These are phyloP conservation scores for Cladosporium sp. DNA, from an alignment of 2,329 filamentous ascomycete genomes.

Conservation along the genomic window DNA sequence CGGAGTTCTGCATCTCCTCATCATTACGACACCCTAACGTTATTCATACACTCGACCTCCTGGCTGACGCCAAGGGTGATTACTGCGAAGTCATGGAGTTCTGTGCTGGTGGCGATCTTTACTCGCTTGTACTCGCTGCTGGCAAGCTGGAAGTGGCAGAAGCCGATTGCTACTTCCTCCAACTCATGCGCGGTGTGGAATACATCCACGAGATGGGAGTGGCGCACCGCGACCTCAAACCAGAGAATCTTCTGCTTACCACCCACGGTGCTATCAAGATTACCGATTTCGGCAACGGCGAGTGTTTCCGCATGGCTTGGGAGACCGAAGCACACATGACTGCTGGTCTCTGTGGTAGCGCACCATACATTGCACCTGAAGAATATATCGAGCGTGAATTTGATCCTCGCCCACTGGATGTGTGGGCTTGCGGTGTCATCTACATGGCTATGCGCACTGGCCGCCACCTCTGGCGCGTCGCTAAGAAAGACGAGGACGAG, in stretches of 20 bases:
- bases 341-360: conserved; percentile 89
- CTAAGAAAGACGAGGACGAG: conserved; percentile 93
- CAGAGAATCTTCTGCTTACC: conserved; percentile 91
- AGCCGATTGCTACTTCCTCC: conserved; percentile 98
- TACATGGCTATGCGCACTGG: conserved; percentile 99
- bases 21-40: conserved; percentile 95
- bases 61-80: conserved; percentile 94
- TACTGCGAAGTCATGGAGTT: conserved; percentile 99
- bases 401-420: conserved; percentile 92
- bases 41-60: conserved; percentile 91
- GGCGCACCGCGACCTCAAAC: conserved; percentile 92
- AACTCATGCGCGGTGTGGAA: conserved; percentile 97
- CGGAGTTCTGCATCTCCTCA: conserved; percentile 97
- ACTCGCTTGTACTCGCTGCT: conserved; percentile 85
- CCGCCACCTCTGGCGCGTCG: conserved; percentile 92
- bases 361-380: conserved; percentile 94
- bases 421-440: conserved; percentile 97
- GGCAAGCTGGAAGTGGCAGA: conserved; percentile 88
- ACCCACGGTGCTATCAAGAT: conserved; percentile 93
- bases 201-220: conserved; percentile 99
- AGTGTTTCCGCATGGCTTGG: conserved; percentile 99
- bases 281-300: conserved; percentile 96
- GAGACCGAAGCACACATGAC: conserved; percentile 98
- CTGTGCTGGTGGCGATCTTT: conserved; percentile 92
- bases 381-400: conserved; percentile 96